phyloP scores from a whole-genome alignment of 345 rosid genomes.

The Sisymbrium irio region DNA sequence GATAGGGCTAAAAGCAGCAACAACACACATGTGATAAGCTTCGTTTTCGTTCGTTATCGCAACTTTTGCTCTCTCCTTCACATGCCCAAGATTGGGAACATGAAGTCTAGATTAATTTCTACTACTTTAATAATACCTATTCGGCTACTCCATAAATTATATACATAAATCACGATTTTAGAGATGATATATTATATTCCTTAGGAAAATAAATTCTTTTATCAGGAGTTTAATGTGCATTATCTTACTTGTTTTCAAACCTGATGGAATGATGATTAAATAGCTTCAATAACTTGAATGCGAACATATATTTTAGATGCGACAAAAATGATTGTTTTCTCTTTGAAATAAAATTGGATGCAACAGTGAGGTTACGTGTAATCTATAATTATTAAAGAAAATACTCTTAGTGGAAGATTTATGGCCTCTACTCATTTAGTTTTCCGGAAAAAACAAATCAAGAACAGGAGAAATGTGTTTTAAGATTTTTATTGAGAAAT shows the following conservation, averaged over 20 bases:
- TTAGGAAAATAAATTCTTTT: not conserved
- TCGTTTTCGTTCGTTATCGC: conserved; percentile 15
- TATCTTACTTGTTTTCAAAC: no score
- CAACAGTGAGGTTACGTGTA: no score
- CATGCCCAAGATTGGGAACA: conserved; percentile 32
- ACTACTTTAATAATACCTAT: not conserved
- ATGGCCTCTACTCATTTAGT: not conserved
- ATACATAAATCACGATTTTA: not conserved
- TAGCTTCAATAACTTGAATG: no score
- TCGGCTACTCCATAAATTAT: not conserved
- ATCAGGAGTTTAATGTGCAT: no score
- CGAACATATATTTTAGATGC: no score
- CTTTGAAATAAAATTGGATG: no score
- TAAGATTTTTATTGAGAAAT: not conserved
- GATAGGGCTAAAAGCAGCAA: conserved; percentile 13
- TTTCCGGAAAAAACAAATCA: not conserved
- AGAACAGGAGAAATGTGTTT: conserved; percentile 12
- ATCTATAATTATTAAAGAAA: no score
- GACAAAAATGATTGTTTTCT: no score
- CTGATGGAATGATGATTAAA: no score
- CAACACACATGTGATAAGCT: conserved; percentile 29
- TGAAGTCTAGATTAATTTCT: conserved; percentile 30
- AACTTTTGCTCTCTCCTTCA: conserved; percentile 20
- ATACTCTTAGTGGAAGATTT: no score
- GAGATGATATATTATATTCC: not conserved